phyloP scores from a whole-genome alignment of 306 rosid genomes.

The Astragalus membranaceus region DNA sequence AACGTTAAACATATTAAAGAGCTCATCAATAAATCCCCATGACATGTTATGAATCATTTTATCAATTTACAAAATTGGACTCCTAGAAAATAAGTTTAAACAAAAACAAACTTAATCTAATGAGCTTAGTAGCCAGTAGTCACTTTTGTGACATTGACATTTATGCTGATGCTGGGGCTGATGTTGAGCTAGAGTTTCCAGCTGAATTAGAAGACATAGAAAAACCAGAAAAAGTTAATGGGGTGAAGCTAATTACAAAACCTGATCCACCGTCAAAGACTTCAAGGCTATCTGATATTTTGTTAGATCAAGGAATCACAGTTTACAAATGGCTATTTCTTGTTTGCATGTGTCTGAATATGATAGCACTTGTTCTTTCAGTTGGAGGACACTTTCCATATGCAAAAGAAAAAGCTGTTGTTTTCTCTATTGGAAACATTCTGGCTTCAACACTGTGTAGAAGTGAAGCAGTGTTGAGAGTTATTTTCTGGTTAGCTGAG shows the following conservation, averaged over 20 bases:
- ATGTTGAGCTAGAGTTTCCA: slow-evolving; percentile 22
- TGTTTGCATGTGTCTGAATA: slow-evolving; percentile 36
- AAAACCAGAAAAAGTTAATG: slow-evolving; percentile 11
- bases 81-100: no score
- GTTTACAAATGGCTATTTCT: slow-evolving; percentile 50
- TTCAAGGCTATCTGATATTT: slow-evolving; percentile 44
- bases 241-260: slow-evolving; percentile 8
- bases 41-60: no score
- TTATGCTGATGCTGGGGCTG: not conserved
- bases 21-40: no score
- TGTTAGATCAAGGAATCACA: slow-evolving; percentile 64
- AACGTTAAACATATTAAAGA: no score
- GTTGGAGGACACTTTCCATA: slow-evolving; percentile 35
- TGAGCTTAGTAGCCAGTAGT: slow-evolving; percentile 8
- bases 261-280: not conserved
- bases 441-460: slow-evolving; percentile 51
- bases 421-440: slow-evolving; percentile 60
- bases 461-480: slow-evolving; percentile 45
- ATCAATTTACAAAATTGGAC: no score
- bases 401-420: slow-evolving; percentile 36
- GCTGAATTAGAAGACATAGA: slow-evolving; percentile 13
- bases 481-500: slow-evolving; percentile 46
- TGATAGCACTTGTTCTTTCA: slow-evolving; percentile 44
- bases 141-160: slow-evolving; percentile 41
- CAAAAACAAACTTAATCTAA: no score